These are phyloP conservation scores for Sclerotinia minor DNA, from an alignment of 2,329 filamentous ascomycete species.

Conservation along the genomic window DNA sequence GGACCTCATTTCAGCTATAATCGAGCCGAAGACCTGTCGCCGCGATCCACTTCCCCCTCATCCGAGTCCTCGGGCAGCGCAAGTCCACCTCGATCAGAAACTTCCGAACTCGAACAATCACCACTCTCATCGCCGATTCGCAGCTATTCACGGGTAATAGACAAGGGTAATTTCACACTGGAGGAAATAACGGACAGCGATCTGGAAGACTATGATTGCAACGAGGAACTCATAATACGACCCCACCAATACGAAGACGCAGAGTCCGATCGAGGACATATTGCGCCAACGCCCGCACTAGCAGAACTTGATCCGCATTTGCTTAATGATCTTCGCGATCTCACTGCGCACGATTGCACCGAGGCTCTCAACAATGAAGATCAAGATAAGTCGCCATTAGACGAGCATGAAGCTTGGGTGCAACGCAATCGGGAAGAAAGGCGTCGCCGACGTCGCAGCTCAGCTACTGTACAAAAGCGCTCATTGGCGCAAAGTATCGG, in stretches of 20 bases:
- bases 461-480: conserved; percentile 39
- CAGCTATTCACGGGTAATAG: conserved; percentile 25
- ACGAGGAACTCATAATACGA: conserved; percentile 38
- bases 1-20: conserved; percentile 42
- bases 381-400: conserved; percentile 26
- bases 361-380: conserved; percentile 8
- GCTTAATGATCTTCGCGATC: conserved; percentile 30
- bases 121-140: conserved; percentile 27
- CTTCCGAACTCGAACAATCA: conserved; percentile 31
- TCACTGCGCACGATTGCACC: conserved; percentile 31
- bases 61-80: conserved; percentile 32
- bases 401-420: conserved; percentile 37
- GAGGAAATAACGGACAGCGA: conserved; percentile 40
- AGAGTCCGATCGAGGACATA: conserved; percentile 35
- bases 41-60: conserved; percentile 42
- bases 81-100: conserved; percentile 38
- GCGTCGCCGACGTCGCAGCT: conserved; percentile 38
- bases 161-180: conserved; percentile 39
- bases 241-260: conserved; percentile 42
- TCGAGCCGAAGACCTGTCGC: conserved; percentile 45
- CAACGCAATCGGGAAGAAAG: conserved; percentile 33
- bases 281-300: conserved; percentile 29
- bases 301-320: conserved; percentile 34
- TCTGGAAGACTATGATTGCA: conserved; percentile 37
- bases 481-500: conserved; percentile 41